Conservation (phyloP, 345 rosid genomes). For the Sisymbrium irio region DNA sequence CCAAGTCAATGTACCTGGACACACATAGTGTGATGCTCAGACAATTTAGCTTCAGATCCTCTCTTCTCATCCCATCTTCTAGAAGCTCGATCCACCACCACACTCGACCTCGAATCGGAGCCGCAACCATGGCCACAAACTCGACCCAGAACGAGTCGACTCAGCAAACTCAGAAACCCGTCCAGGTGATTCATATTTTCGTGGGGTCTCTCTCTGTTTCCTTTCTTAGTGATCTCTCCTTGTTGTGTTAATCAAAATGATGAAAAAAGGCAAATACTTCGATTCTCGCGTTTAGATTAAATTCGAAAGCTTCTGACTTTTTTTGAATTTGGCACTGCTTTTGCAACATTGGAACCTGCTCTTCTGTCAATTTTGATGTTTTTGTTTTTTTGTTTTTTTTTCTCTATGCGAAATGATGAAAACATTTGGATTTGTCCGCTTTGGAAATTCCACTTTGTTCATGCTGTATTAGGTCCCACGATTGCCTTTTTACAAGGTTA, state of each 20-base stretch:
- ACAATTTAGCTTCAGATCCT: slow-evolving; percentile 27
- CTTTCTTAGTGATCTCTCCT: slow-evolving; percentile 11
- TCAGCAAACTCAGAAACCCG: slow-evolving; percentile 37
- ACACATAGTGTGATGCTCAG: slow-evolving; percentile 30
- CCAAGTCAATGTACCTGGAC: slow-evolving; percentile 46
- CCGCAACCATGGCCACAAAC: slow-evolving; percentile 36
- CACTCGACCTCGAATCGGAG: slow-evolving; percentile 36
- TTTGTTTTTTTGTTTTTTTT: neutral
- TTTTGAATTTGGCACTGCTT: slow-evolving; percentile 22
- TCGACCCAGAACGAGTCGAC: slow-evolving; percentile 28
- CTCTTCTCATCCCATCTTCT: slow-evolving; percentile 24
- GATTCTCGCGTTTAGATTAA: slow-evolving; percentile 12
- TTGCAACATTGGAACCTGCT: slow-evolving; percentile 28
- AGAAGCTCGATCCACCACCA: neutral
- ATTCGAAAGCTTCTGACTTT: neutral
- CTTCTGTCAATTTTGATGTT: slow-evolving; percentile 20
- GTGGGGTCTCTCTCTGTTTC: slow-evolving; percentile 7
- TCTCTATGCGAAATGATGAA: slow-evolving; percentile 7
- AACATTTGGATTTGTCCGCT: slow-evolving; percentile 12
- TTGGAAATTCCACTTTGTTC: slow-evolving; percentile 28
- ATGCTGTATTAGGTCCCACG: slow-evolving; percentile 16
- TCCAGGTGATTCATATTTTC: slow-evolving; percentile 34
- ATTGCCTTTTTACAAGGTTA: neutral
- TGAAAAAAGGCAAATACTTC: slow-evolving; percentile 8
- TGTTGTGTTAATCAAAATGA: slow-evolving; percentile 15